Conservation (phyloP, 2,329 filamentous ascomycete genomes). For the Paramyrothecium sp. region DNA sequence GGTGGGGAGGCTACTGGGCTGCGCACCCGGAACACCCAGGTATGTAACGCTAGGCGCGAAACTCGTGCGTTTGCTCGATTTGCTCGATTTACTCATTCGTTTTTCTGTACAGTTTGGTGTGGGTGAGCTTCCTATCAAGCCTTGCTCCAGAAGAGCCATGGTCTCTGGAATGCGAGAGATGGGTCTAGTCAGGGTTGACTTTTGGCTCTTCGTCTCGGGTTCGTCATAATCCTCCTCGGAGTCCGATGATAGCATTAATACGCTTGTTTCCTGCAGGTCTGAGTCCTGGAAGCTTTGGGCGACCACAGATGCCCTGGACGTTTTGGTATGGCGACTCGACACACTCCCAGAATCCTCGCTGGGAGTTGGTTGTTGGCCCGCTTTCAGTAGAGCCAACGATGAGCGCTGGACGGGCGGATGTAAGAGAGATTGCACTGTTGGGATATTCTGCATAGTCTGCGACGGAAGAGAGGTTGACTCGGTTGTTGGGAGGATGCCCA, state of each 20-base stretch:
- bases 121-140: constrained; percentile 12
- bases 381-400: constrained; percentile 19
- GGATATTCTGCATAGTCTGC: neutral
- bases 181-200: constrained; percentile 21
- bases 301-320: constrained; percentile 50
- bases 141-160: constrained; percentile 5
- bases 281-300: constrained; percentile 48
- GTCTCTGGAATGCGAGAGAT: constrained; percentile 13
- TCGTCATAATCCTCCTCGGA: constrained; percentile 46
- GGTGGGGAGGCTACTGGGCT: constrained; percentile 9
- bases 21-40: constrained; percentile 35
- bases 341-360: constrained; percentile 48
- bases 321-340: constrained; percentile 54
- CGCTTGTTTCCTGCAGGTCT: constrained; percentile 53
- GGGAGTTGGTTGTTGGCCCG: constrained; percentile 24
- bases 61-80: constrained; percentile 37
- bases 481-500: constrained; percentile 10
- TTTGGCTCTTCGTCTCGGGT: constrained; percentile 17
- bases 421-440: constrained; percentile 15
- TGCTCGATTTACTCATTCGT: constrained; percentile 28
- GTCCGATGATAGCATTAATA: constrained; percentile 57
- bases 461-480: constrained; percentile 1
- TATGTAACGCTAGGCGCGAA: constrained; percentile 40
- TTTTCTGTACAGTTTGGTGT: constrained; percentile 20
- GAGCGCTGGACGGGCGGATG: constrained; percentile 19